Conservation (phyloP, 2,329 filamentous ascomycete genomes). For the Epichloe typhina region DNA sequence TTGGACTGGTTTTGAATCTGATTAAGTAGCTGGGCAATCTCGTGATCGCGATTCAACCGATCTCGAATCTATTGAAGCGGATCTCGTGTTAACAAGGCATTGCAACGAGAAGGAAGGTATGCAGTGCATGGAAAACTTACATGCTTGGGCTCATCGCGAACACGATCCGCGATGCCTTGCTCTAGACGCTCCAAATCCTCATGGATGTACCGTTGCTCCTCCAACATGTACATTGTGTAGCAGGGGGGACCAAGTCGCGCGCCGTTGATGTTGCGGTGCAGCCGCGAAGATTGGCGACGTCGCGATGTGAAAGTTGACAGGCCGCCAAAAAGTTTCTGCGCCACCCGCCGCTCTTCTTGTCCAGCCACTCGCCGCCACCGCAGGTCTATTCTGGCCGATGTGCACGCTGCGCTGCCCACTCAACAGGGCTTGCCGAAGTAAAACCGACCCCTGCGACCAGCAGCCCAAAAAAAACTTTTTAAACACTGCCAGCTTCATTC, state of each 20-base stretch:
- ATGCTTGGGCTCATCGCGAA: constrained; percentile 78
- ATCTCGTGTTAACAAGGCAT: constrained; percentile 10
- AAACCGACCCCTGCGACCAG: constrained; percentile 13
- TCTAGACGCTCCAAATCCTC: constrained; percentile 95
- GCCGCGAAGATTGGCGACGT: background rate
- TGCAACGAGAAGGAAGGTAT: background rate
- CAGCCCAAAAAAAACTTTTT: constrained; percentile 19
- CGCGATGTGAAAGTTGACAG: background rate
- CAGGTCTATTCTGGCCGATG: background rate
- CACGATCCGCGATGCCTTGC: constrained; percentile 81
- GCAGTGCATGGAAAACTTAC: constrained; percentile 36
- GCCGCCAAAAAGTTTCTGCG: too few relatives aligned
- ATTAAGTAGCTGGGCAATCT: constrained; percentile 73
- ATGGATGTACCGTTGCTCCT: constrained; percentile 87
- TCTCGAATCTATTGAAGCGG: constrained; percentile 58
- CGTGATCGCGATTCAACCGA: constrained; percentile 79
- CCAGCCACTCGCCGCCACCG: too few relatives aligned
- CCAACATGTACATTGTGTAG: constrained; percentile 62
- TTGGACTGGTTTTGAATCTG: constrained; percentile 79
- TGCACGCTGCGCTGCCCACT: background rate
- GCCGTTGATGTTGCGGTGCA: background rate
- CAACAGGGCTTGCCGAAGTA: constrained; percentile 14
- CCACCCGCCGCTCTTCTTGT: too few relatives aligned
- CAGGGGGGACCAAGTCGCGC: background rate
- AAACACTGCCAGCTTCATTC: background rate